Evolutionary conservation across 1,284 basidiomycete genomes (phyloP), one percentile per base, ranked within the genome.

Genomic region (Puccinia novopanici): DNA sequence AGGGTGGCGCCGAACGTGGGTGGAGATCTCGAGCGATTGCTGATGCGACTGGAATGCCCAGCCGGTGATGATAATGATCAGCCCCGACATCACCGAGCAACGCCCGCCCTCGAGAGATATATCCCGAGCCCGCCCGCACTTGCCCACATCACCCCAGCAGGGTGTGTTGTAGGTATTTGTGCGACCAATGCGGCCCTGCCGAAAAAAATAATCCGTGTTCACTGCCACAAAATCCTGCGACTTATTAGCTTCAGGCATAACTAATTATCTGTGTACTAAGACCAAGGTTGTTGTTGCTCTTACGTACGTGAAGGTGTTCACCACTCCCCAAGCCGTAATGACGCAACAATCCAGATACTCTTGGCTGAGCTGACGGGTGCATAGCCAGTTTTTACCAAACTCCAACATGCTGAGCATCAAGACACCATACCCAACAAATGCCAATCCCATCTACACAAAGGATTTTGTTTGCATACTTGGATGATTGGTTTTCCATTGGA

Each of bases 151-250:
- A 86, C 83, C 84, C 84, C 83, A 83, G 88, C 88, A 86, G 87
- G 91, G 93, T 95, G 85, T 97, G 94, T 84, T 97, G 94, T 91
- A 96, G 92, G 85, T 97, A 93, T 86, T 96, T 95, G 82, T 92
- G 91, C 12, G 92, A 92, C 93, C 93, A 95, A 1, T 84, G 86
- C 27, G 88, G 88, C 30, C 93, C 93, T 79, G 55, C 74, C 1
- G 74, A 67, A 40, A 76, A 76, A 34, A 76, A 76, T 15, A 71
- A 22, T 5, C 68, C 77, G 57, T 71, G 70, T 34, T 70, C 68
- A 48, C 70, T 72, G 10, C 15, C 22, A 67, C 17, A 40, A 15
- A 65, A 24, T 48, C 15, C 54, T 15, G 19, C 19, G 4, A 15
- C 67, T 45, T 4, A 48, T 27, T 12, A 27, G 54, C 48, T 84